Evolutionary conservation across 2,329 filamentous ascomycete genomes (phyloP), one percentile per base, ranked within the genome.

Genomic region (Tympanopsis confertula): DNA sequence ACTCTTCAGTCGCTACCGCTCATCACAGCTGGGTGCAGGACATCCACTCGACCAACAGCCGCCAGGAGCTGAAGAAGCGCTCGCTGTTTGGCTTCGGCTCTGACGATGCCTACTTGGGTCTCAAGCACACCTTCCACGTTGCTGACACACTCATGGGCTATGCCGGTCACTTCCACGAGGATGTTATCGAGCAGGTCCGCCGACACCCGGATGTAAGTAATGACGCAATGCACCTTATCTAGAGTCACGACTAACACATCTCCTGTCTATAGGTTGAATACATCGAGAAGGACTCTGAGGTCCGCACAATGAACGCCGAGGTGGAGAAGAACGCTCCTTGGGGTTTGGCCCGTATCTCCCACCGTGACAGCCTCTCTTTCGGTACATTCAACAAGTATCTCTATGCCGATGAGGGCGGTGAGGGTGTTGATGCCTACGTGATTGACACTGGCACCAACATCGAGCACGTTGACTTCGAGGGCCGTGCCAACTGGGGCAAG

Each of bases 311-410:
- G 55, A 13, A 18, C 7, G 7, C 4, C 33, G 56, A 65, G 45
- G 59, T 66, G 22, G 74, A 82, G 65, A 77, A 75, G 63, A 75
- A 76, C 58, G 74, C 78, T 46, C 78, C 78, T 10, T 83, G 78
- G 78, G 78, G 78, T 62, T 65, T 83, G 41, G 78, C 78, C 47
- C 74, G 78, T 69, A 78, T 83, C 62, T 82, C 78, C 36, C 78
- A 82, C 61, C 75, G 78, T 43, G 66, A 80, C 20, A 29, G 22
- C 36, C 36, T 22, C 20, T 26, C 36, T 14, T 22, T 29, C 15
- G 22, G 20, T 5, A 26, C 20, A 15, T 26, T 28, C 14, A 35
- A 36, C 15, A 28, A 35, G 28, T 47, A 44, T 20, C 29, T 38
- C 12, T 47, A 38, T 19, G 40, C 42, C 19, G 20, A 18, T 3